phyloP scores from a whole-genome alignment of 129 eudicot species.

The Chrysanthemum makinoi region DNA sequence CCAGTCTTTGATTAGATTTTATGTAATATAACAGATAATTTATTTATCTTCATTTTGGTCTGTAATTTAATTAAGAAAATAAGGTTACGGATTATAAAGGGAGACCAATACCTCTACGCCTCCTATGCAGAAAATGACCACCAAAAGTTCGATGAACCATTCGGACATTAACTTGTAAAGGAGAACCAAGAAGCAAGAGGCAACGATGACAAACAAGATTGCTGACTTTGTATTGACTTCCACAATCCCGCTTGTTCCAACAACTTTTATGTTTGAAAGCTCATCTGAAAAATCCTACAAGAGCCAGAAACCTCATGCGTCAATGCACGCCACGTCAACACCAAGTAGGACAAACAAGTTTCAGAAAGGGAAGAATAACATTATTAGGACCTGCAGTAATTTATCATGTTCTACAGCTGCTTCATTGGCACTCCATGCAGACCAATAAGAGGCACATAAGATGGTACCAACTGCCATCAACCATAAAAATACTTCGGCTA shows the following conservation, averaged over 20 bases:
- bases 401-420: conserved; percentile 78
- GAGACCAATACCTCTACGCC: conserved; percentile 67
- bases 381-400: conserved; percentile 51
- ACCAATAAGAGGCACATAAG: conserved; percentile 84
- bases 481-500: conserved; percentile 92
- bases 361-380: neutral
- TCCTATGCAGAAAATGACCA: conserved; percentile 84
- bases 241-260: conserved; percentile 52
- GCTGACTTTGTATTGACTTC: conserved; percentile 69
- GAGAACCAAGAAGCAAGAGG: conserved; percentile 82
- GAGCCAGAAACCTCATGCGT: conserved; percentile 15
- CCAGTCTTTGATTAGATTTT: neutral
- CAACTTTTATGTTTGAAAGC: conserved; percentile 32
- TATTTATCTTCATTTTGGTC: conserved; percentile 6
- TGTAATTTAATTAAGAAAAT: neutral
- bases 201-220: conserved; percentile 67
- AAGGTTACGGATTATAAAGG: neutral
- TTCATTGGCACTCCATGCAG: conserved; percentile 87
- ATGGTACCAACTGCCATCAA: conserved; percentile 85
- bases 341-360: conserved; percentile 10
- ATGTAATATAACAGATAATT: neutral
- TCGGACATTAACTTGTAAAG: conserved; percentile 73
- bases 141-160: conserved; percentile 79
- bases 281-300: conserved; percentile 72
- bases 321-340: conserved; percentile 18